A percentile compares a stretch with the other conserved stretches of the same genome.
Conservation (phyloP, 805 yeast genomes). For the Candida saitoana region DNA sequence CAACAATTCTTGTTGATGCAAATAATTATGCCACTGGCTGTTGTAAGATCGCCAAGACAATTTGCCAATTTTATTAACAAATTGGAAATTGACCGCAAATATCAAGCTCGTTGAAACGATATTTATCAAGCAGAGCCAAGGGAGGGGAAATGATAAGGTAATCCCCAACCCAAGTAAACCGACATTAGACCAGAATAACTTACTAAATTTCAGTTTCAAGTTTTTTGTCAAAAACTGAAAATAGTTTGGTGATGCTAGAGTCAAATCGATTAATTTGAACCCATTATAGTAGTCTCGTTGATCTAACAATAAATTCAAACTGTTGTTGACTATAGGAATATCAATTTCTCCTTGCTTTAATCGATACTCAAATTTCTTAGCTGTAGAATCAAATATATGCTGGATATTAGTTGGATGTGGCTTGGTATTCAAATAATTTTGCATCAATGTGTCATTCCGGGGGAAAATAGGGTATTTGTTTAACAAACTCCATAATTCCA, state of each 20-base stretch:
- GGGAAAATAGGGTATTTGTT: neutral
- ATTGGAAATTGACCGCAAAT: conserved; percentile 5
- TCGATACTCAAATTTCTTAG: conserved; percentile 6
- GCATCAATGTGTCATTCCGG: conserved; percentile 8
- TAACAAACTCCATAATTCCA: conserved; percentile 10
- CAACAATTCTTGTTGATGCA: conserved; percentile 29
- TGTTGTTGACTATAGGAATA: conserved; percentile 9
- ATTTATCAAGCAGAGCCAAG: conserved; percentile 10
- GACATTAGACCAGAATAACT: neutral
- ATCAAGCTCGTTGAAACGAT: conserved; percentile 2
- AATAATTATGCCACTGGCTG: conserved; percentile 19
- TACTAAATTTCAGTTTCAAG: neutral
- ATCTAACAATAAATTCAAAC: conserved; percentile 17
- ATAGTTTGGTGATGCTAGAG: conserved; percentile 14
- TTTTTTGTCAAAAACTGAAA: conserved; percentile 6
- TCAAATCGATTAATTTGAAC: conserved; percentile 24
- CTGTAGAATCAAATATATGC: conserved; percentile 9
- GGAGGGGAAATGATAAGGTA: conserved; percentile 12
- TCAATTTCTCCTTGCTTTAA: conserved; percentile 4
- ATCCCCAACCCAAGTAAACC: conserved; percentile 19
- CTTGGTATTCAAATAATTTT: conserved; percentile 14
- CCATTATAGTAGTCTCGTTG: conserved; percentile 26
- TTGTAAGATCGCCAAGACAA: conserved; percentile 37
- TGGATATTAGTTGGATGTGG: conserved; percentile 16
- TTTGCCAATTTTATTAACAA: conserved; percentile 19